Conservation (phyloP, 106 monocot species). For the Agapanthus africanus region DNA sequence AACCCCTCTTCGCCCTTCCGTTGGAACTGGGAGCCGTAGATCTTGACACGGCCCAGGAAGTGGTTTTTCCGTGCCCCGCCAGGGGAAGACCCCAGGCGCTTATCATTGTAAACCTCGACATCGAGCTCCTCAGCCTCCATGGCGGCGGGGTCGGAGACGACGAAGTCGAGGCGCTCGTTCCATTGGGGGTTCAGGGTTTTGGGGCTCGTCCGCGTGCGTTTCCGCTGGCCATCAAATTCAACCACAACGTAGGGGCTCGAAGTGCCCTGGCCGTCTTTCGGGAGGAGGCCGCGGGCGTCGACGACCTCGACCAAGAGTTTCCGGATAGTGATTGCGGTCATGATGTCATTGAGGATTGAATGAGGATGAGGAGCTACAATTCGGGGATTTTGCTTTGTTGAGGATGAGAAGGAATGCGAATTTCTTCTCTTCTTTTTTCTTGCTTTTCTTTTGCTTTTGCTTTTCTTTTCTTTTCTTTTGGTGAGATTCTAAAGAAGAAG, state of each 20-base stretch:
- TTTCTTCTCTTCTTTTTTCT: slow-evolving; percentile 1
- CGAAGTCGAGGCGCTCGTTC: slow-evolving; percentile 77
- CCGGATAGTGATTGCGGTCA: slow-evolving; percentile 26
- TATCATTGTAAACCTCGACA: slow-evolving; percentile 80
- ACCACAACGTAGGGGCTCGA: slow-evolving; percentile 79
- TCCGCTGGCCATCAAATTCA: slow-evolving; percentile 85
- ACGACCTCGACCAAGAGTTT: slow-evolving; percentile 75
- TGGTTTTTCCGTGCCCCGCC: slow-evolving; percentile 57
- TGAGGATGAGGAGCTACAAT: not conserved
- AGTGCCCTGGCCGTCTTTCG: slow-evolving; percentile 91
- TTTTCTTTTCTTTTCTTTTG: not conserved
- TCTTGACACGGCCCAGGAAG: slow-evolving; percentile 77
- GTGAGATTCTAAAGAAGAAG: not conserved
- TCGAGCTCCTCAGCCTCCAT: slow-evolving; percentile 79
- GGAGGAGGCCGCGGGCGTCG: slow-evolving; percentile 83
- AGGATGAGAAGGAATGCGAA: not conserved
- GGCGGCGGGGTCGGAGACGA: slow-evolving; percentile 46
- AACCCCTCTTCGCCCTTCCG: slow-evolving; percentile 72
- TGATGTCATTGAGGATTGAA: slow-evolving; percentile 10
- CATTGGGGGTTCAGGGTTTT: slow-evolving; percentile 80
- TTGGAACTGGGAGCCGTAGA: slow-evolving; percentile 76
- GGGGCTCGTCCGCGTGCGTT: slow-evolving; percentile 65
- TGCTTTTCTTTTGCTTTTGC: slow-evolving; percentile 7
- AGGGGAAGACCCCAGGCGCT: slow-evolving; percentile 27
- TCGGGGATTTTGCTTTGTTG: slow-evolving; percentile 3